Evolutionary conservation across 1,284 basidiomycete species (phyloP).

Genomic region (Leccinum subspadiceum): DNA sequence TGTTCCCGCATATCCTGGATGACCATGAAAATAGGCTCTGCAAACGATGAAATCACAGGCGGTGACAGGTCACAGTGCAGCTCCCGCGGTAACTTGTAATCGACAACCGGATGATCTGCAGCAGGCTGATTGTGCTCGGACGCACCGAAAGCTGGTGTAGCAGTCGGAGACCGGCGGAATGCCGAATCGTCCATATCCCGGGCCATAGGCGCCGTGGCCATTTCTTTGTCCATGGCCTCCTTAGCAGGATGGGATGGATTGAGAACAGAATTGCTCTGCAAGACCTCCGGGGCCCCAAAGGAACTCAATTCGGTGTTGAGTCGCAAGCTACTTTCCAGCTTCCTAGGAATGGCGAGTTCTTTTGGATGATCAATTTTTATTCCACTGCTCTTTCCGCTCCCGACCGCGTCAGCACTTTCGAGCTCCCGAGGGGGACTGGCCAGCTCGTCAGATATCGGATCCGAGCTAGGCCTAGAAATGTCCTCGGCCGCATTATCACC

Average conservation of each 20-base stretch:
- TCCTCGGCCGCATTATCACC: conserved; percentile 8
- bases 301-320: conserved; percentile 3
- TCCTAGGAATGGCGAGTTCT: not conserved
- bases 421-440: conserved; percentile 15
- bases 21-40: conserved; percentile 74
- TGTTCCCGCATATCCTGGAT: conserved; percentile 90
- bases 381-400: conserved; percentile 6
- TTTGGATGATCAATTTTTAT: conserved; percentile 11
- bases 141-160: not conserved
- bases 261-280: not conserved
- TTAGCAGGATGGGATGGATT: not conserved
- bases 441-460: conserved; percentile 17
- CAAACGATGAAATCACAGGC: conserved; percentile 56
- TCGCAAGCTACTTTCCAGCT: conserved; percentile 2
- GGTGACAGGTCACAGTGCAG: conserved; percentile 57
- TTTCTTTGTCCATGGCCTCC: conserved; percentile 4
- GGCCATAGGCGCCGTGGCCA: not conserved
- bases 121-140: conserved; percentile 13
- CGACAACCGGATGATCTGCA: conserved; percentile 31
- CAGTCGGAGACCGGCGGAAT: conserved; percentile 1
- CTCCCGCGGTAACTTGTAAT: conserved; percentile 58
- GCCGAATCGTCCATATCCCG: not conserved
- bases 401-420: conserved; percentile 16
- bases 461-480: conserved; percentile 16
- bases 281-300: not conserved